Evolutionary conservation across 805 yeast genomes (phyloP), one percentile per base, ranked within the genome.

Genomic region (Wickerhamomyces silvicola): DNA sequence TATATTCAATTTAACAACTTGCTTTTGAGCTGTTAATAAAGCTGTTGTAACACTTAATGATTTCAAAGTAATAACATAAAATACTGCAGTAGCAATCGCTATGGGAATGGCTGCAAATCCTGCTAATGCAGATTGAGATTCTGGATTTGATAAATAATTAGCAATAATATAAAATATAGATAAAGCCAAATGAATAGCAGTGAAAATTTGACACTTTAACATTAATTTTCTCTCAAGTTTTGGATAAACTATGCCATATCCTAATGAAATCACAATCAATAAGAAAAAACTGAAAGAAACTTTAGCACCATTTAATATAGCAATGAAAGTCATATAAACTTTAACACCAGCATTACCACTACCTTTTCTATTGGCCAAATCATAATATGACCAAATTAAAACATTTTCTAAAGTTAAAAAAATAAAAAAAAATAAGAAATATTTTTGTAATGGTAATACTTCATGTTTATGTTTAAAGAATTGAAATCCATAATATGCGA

Each of bases 181-280:
- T 28, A 72, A 65, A 14, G 70, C 61, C 36, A 77, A 78, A 38
- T 78, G 81, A 11, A 70, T 57, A 5, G 54, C 69, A 2, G 83
- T 73, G 31, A 79, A 66, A 10, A 75, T 55, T 48, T 78, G 70
- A 54, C 85, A 75, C 55, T 68, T 76, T 48, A 78, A 65, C 95
- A 92, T 85, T 18, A 69, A 50, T 34, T 75, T 73, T 55, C 75
- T 74, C 28, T 87, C 83, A 38, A 92, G 70, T 41, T 87, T 81
- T 28, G 95, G 87, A 51, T 75, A 77, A 30, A 92, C 97, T 29
- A 92, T 87, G 41, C 97, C 97, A 59, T 88, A 92, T 24, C 99
- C 99, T 43, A 88, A 66, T 10, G 94, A 71, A 35, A 92, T 90
- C 47, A 86, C 80, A 42, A 90, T 66, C 35, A 92, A 66, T 48